Evolutionary conservation across 768 basidiomycete species (phyloP).

Genomic region (Tylopilus plumbeoviolaceoides): DNA sequence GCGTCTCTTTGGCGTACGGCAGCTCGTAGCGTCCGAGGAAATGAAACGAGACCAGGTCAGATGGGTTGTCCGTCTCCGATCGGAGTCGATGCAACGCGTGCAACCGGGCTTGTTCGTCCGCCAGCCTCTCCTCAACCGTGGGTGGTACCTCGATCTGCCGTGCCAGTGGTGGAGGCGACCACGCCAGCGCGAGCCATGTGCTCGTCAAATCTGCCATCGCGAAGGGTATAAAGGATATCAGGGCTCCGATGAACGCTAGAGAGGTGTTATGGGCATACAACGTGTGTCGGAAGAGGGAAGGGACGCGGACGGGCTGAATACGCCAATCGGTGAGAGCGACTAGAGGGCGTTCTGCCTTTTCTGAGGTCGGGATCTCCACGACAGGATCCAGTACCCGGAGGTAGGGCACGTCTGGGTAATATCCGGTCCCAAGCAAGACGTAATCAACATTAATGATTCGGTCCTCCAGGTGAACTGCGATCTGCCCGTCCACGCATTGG

Average conservation of each 20-base stretch:
- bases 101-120: conserved; percentile 37
- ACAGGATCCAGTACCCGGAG: conserved; percentile 30
- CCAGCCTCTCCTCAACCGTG: conserved; percentile 31
- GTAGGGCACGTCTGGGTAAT: conserved; percentile 39
- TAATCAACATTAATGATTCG: conserved; percentile 37
- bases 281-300: conserved; percentile 41
- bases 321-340: conserved; percentile 27
- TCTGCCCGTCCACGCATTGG: conserved; percentile 17
- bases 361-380: neutral
- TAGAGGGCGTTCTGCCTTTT: conserved; percentile 6
- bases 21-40: conserved; percentile 19
- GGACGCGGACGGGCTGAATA: conserved; percentile 36
- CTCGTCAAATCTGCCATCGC: conserved; percentile 45
- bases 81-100: conserved; percentile 17
- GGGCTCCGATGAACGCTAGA: conserved; percentile 43
- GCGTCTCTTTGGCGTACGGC: conserved; percentile 17
- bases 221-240: conserved; percentile 46
- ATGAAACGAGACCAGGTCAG: conserved; percentile 25
- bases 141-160: conserved; percentile 32
- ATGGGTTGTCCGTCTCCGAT: conserved; percentile 22
- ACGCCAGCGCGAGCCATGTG: conserved; percentile 45
- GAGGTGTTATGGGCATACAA: conserved; percentile 45
- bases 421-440: conserved; percentile 47
- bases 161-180: conserved; percentile 23
- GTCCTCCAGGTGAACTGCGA: conserved; percentile 36